Evolutionary conservation across 495 filamentous ascomycete species (phyloP).

Genomic region (Annulohypoxylon nitens): DNA sequence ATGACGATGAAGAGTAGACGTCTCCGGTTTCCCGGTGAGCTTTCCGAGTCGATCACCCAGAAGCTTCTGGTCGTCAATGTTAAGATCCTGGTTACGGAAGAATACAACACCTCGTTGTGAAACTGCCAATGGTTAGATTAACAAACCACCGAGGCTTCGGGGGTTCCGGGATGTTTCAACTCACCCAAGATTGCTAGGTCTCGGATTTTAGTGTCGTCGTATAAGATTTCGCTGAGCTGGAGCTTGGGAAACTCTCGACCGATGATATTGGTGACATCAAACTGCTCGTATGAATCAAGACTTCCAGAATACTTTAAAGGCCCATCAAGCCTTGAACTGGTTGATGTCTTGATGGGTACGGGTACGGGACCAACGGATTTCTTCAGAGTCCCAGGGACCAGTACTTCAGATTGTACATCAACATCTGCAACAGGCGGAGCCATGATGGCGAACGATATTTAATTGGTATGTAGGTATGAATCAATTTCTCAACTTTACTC

Average conservation of each 20-base stretch:
- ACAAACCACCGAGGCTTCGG: background rate
- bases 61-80: constrained; percentile 70
- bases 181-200: constrained; percentile 76
- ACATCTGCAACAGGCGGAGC: constrained; percentile 54
- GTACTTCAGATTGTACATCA: constrained; percentile 45
- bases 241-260: constrained; percentile 73
- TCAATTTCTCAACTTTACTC: background rate
- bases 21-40: constrained; percentile 75
- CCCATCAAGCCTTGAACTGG: constrained; percentile 82
- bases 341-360: constrained; percentile 76
- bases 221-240: constrained; percentile 72
- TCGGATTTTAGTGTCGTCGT: constrained; percentile 74
- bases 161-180: background rate
- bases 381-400: constrained; percentile 60
- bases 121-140: constrained; percentile 62
- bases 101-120: constrained; percentile 81
- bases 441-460: constrained; percentile 38
- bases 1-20: constrained; percentile 67
- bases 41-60: constrained; percentile 74
- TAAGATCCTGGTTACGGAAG: constrained; percentile 77
- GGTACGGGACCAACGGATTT: constrained; percentile 65
- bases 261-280: constrained; percentile 76
- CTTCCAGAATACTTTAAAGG: constrained; percentile 80
- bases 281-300: constrained; percentile 69
- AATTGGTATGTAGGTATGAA: background rate